Evolutionary conservation across 192 early-diverging fungal species (phyloP), one percentile per base, ranked within the genome.

Genomic region (Chytriomyces confervae): DNA sequence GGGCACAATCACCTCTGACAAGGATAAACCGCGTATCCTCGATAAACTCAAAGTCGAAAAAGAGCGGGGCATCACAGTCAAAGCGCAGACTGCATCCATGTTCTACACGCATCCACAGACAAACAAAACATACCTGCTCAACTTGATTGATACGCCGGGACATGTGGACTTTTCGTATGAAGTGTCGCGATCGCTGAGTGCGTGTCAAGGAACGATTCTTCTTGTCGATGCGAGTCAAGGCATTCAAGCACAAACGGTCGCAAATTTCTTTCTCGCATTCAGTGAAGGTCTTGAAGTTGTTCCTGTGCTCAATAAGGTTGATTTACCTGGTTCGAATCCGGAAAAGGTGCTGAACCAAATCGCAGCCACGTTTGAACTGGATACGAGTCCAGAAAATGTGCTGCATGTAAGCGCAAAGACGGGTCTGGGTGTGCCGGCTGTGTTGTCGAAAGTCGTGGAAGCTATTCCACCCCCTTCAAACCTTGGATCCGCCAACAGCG

Each of bases 211-310:
- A 44, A 92, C 95, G 1, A 80, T 99, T 13, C 81, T 99, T 20
- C 86, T 99, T 23, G 95, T 99, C 0, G 97, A 99, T 79, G 95
- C 96, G 1, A 88, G 91, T 20, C 95, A 99, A 81, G 97, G 97
- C 16, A 93, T 99, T 44, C 96, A 99, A 81, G 97, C 97, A 1
- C 97, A 99, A 82, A 99, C 97, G 5, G 95, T 98, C 11, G 96
- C 97, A 24, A 99, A 97, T 84, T 99, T 96, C 82, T 96, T 91
- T 76, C 79, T 98, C 60, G 97, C 97, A 8, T 96, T 94, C 87
- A 91, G 92, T 23, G 88, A 97, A 80, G 93, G 90, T 13, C 88
- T 99, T 75, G 83, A 79, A 16, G 91, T 99, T 62, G 87, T 99
- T 8, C 96, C 97, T 5, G 92, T 97, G 46, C 81, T 99, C 44